phyloP scores from a whole-genome alignment of 2,329 filamentous ascomycete species.

The Metarhizium humberi region DNA sequence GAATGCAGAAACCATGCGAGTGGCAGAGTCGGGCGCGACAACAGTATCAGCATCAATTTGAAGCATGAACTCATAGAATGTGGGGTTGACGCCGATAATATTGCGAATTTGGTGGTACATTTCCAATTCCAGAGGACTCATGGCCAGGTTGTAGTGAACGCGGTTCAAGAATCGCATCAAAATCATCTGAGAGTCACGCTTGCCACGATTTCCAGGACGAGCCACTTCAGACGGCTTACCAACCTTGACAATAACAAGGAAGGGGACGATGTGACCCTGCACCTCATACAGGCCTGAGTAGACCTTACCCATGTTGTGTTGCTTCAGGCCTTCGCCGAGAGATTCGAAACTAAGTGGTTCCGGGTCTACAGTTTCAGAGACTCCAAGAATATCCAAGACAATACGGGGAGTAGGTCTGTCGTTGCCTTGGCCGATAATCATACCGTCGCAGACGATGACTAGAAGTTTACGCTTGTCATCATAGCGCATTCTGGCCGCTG shows the following conservation, averaged over 20 bases:
- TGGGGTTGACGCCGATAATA: constrained; percentile 96
- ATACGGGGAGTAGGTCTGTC: constrained; percentile 92
- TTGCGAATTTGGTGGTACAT: constrained; percentile 99
- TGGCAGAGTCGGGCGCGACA: constrained; percentile 80
- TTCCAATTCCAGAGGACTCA: constrained; percentile 94
- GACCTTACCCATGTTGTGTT: constrained; percentile 99
- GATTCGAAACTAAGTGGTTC: constrained; percentile 96
- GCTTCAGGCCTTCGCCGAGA: constrained; percentile 88
- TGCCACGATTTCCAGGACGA: constrained; percentile 92
- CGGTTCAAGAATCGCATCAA: constrained; percentile 99
- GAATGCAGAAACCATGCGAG: constrained; percentile 86
- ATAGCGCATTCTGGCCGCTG: constrained; percentile 87
- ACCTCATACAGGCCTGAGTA: constrained; percentile 98
- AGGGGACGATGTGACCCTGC: constrained; percentile 95
- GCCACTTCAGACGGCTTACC: constrained; percentile 96
- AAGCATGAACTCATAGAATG: constrained; percentile 93
- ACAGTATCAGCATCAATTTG: constrained; percentile 97
- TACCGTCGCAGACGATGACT: constrained; percentile 89
- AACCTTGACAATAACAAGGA: constrained; percentile 93
- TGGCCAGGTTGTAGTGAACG: constrained; percentile 92
- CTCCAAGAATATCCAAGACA: constrained; percentile 91
- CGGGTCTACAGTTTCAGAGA: constrained; percentile 86
- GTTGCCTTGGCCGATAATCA: constrained; percentile 99
- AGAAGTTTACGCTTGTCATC: constrained; percentile 97
- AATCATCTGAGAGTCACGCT: constrained; percentile 98